A percentile compares a stretch with the other conserved stretches of the same genome.
These are phyloP conservation scores for Malus fusca DNA, from an alignment of 306 rosid species.

Conservation along the genomic window DNA sequence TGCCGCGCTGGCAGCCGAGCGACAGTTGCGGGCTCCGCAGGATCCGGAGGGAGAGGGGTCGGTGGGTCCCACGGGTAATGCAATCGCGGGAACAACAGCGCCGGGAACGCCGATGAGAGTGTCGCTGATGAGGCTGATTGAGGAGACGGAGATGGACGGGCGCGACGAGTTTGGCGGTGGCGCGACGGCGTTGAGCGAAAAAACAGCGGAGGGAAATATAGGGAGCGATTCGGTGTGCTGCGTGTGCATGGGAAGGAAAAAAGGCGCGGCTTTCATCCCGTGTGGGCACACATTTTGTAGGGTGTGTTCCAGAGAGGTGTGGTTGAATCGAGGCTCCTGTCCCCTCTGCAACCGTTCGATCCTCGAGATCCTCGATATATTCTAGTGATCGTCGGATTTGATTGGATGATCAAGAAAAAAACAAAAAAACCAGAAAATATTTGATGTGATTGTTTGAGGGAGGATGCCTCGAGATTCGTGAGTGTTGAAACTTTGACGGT, in stretches of 20 bases:
- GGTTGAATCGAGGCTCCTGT: conserved; percentile 84
- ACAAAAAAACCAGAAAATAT: too few species aligned
- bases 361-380: conserved; percentile 84
- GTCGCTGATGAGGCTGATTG: conserved; percentile 74
- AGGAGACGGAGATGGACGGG: conserved; percentile 66
- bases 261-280: conserved; percentile 92
- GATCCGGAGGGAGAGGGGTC: conserved; percentile 9
- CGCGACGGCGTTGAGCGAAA: conserved; percentile 7
- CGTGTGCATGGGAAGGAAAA: conserved; percentile 90
- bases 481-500: neutral
- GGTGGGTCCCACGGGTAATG: neutral
- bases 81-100: neutral
- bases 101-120: conserved; percentile 68
- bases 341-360: conserved; percentile 95
- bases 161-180: conserved; percentile 2
- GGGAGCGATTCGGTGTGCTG: conserved; percentile 75
- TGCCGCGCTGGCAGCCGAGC: conserved; percentile 85
- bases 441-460: neutral
- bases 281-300: conserved; percentile 98
- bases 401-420: neutral
- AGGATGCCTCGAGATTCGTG: neutral
- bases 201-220: conserved; percentile 6
- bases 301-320: conserved; percentile 91
- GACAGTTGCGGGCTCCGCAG: conserved; percentile 48
- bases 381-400: conserved; percentile 12